Evolutionary conservation across 2,329 filamentous ascomycete genomes (phyloP).

Genomic region (Cercospora brassicicola): DNA sequence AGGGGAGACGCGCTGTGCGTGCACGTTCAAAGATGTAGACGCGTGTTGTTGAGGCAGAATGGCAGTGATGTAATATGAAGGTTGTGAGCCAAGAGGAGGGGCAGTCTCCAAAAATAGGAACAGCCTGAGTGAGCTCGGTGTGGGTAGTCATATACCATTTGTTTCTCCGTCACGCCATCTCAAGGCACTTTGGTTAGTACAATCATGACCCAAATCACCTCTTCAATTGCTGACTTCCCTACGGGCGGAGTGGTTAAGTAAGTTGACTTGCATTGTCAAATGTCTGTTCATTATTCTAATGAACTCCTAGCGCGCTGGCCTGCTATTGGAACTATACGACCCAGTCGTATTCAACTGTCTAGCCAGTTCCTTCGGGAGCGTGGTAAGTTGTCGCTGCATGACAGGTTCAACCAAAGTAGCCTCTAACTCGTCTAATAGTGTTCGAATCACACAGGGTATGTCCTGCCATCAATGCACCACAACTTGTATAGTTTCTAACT

Average conservation of each 20-base stretch:
- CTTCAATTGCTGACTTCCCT: not conserved
- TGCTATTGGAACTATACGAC: slow-evolving; percentile 20
- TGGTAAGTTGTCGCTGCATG: not conserved
- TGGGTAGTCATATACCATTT: not conserved
- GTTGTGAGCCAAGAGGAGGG: not conserved
- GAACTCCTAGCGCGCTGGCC: slow-evolving; percentile 17
- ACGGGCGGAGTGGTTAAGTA: slow-evolving; percentile 15
- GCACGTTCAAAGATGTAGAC: no score
- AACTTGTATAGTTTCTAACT: no score
- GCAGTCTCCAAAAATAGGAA: not conserved
- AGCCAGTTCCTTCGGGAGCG: slow-evolving; percentile 25
- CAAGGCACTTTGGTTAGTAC: slow-evolving; percentile 13
- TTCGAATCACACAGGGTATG: slow-evolving; percentile 27
- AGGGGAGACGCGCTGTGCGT: no score
- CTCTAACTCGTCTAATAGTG: not conserved
- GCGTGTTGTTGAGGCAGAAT: no score
- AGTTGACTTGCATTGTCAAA: not conserved
- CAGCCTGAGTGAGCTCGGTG: not conserved
- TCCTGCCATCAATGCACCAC: no score
- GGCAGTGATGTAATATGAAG: not conserved
- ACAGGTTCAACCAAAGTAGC: no score
- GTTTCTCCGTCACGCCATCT: fast-evolving
- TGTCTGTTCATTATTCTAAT: not conserved
- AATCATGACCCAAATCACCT: not conserved
- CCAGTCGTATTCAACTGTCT: slow-evolving; percentile 11